phyloP scores from a whole-genome alignment of 1,284 basidiomycete genomes.

The Cryptococcus sp. region DNA sequence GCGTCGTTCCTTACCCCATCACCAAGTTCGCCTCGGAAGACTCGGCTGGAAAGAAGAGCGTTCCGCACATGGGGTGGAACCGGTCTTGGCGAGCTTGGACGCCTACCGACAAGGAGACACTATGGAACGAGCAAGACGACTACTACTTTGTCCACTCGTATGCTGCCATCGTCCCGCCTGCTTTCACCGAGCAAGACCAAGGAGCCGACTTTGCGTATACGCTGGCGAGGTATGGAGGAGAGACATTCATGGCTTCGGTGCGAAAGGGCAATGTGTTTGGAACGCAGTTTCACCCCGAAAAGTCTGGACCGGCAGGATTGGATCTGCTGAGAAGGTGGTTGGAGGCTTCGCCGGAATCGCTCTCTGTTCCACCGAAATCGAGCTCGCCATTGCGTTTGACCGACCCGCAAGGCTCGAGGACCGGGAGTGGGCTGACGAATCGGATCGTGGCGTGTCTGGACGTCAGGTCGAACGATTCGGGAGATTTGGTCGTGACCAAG shows the following conservation, averaged over 20 bases:
- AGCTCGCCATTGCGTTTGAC: slow-evolving; percentile 15
- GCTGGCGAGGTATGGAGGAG: slow-evolving; percentile 86
- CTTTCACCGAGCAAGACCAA: slow-evolving; percentile 42
- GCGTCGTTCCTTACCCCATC: slow-evolving; percentile 47
- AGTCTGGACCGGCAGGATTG: slow-evolving; percentile 88
- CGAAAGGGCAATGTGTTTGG: slow-evolving; percentile 84
- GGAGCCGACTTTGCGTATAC: slow-evolving; percentile 68
- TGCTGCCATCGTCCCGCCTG: slow-evolving; percentile 53
- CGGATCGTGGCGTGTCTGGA: slow-evolving; percentile 98
- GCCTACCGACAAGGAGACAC: slow-evolving; percentile 9
- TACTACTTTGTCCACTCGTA: slow-evolving; percentile 99
- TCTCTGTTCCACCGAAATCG: slow-evolving; percentile 22
- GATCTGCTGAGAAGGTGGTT: slow-evolving; percentile 80
- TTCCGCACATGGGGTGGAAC: slow-evolving; percentile 99
- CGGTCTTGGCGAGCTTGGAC: slow-evolving; percentile 49
- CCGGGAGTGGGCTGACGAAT: slow-evolving; percentile 68
- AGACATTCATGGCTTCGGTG: slow-evolving; percentile 85
- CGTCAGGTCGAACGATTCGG: slow-evolving; percentile 90
- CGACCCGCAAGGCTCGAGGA: slow-evolving; percentile 13
- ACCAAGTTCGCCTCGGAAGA: slow-evolving; percentile 39
- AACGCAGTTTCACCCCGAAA: slow-evolving; percentile 98
- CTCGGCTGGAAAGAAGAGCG: slow-evolving; percentile 59
- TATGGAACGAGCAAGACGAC: slow-evolving; percentile 53
- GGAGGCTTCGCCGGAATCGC: slow-evolving; percentile 46
- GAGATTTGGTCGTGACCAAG: slow-evolving; percentile 98